Base-by-base conservation (phyloP, 2,329 filamentous ascomycete species). In the Trichoderma sp. region DNA sequence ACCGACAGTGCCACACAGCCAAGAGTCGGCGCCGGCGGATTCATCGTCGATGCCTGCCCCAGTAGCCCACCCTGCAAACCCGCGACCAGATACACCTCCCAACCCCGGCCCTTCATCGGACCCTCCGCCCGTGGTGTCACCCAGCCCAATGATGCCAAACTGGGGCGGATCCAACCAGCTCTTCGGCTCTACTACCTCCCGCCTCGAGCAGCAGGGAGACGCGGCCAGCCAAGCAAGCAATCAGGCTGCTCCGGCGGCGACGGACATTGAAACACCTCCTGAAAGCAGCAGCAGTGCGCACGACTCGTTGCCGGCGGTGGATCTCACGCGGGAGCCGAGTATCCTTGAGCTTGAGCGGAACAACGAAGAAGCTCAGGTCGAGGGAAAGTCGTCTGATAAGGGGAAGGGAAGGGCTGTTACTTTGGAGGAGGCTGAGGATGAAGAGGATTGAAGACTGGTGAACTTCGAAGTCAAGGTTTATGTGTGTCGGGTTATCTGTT, bases 111-210 rank as follows among this genome's bases (percentile, higher is more conserved):
- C 63, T 24, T 59, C 68, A 21, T 50, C 68, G 7, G 74, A 75
- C 10, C 64, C 72, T 3, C 69, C 74, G 7, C 67, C 74, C 4
- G 80, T 84, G 17, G 78, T 82, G 15, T 79, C 82, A 5, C 82
- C 82, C 2, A 82, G 79, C 24, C 81, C 82, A 17, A 71, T 81
- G 24, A 71, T 79, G 65, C 82, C 83, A 5, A 81, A 79, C 64
- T 85, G 83, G 83, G 81, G 81, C 54, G 80, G 81, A 15, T 74
- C 80, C 2, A 77, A 81, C 17, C 83, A 84, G 69, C 73, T 84
- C 0, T 84, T 84, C 64, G 74, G 74, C 17, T 75, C 72, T 55
- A 74, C 72, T 55, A 74, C 74, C 19, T 63, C 71, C 45, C 71
- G 72, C 28, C 48, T 74, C 55, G 70, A 72, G 19, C 57, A 70